Conservation (phyloP, 208 protist genomes). For the Crithidia expoeki region DNA sequence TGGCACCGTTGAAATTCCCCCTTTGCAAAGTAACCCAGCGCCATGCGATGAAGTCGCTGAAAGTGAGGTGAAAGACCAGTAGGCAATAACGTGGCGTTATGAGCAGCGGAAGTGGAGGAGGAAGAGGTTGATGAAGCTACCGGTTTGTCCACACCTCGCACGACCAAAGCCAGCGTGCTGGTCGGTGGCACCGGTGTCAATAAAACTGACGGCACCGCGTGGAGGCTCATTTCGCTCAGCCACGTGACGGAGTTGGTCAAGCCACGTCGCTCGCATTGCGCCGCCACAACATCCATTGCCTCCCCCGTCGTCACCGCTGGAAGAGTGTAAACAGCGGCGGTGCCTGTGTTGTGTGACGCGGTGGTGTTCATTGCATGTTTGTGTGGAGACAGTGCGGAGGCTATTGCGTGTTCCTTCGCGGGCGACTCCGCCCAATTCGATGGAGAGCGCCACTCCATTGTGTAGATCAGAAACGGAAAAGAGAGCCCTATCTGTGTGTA, state of each 20-base stretch:
- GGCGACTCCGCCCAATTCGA: background rate
- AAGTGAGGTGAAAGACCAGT: slow-evolving; percentile 10
- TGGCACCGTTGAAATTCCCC: slow-evolving; percentile 83
- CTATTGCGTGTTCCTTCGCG: background rate
- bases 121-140: background rate
- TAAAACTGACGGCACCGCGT: slow-evolving; percentile 40
- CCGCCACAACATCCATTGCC: slow-evolving; percentile 52
- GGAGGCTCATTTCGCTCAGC: slow-evolving; percentile 74
- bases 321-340: background rate
- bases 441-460: slow-evolving; percentile 4
- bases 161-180: background rate
- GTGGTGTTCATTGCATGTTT: background rate
- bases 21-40: slow-evolving; percentile 57
- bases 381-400: background rate
- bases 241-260: slow-evolving; percentile 59
- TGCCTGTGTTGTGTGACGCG: too few relatives aligned
- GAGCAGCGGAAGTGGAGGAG: too few relatives aligned
- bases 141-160: background rate
- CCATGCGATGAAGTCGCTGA: slow-evolving; percentile 57
- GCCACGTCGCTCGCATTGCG: slow-evolving; percentile 69
- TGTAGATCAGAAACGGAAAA: too few relatives aligned
- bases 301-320: slow-evolving; percentile 40
- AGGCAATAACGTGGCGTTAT: background rate
- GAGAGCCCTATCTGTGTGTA: too few relatives aligned
- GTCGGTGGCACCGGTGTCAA: slow-evolving; percentile 3